Base-by-base conservation (phyloP, 805 yeast species). In the Spathaspora hagerdaliae region DNA sequence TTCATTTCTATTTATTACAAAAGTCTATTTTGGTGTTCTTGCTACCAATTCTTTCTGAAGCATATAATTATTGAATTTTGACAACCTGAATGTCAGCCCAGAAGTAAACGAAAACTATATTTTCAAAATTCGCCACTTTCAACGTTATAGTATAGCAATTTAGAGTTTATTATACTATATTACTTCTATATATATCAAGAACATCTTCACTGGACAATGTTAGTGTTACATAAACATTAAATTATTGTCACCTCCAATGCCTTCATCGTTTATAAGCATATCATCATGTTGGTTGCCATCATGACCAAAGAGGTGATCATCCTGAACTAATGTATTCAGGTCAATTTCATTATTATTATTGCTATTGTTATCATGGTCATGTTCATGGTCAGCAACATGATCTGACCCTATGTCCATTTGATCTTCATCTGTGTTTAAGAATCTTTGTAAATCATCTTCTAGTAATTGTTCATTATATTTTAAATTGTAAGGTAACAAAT, bases 401-500 rank as follows among this genome's bases (percentile, higher is more conserved):
- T 19, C 24, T 19, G 24, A 19, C 13, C 51, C 39, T 10, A 59
- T 54, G 36, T 60, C 64, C 15, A 62, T 64, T 33, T 63, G 40
- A 44, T 56, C 52, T 39, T 55, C 55, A 55, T 14, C 15, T 10
- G 11, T 7, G 2, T 42, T 37, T 24, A 15, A 10, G 7, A 39
- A 39, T 7, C 14, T 61, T 11, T 56, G 61, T n/a, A 61, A 45
- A 14, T 55, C 55, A 27, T 65, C 69, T 19, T 60, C 61, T 10
- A 56, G 36, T 26, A 66, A 47, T 12, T 44, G 42, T 12, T 51
- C 55, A 39, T 57, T 54, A 48, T 68, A 68, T 39, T 53, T 56
- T 26, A 66, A 36, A 40, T 68, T 68, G 50, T 68, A 68, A 0
- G 73, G 72, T 31, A 68, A 50, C 3, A 55, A 38, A 9, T 51